Evolutionary conservation across 2,329 filamentous ascomycete species (phyloP).

Genomic region (Pseudogymnoascus sp.): DNA sequence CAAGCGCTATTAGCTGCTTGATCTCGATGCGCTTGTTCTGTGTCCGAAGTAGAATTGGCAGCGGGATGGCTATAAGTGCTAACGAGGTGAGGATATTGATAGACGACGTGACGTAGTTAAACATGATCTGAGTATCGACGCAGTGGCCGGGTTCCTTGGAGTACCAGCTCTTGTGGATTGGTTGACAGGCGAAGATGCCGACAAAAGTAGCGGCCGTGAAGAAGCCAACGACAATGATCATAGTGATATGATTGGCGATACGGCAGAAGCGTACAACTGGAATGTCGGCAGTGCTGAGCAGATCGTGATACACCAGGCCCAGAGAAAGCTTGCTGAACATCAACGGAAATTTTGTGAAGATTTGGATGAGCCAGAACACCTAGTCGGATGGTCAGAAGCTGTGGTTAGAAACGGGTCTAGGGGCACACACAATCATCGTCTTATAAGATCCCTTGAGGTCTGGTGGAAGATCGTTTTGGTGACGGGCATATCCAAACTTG

Average conservation of each 20-base stretch:
- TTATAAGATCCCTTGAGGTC: neutral
- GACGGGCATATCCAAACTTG: conserved; percentile 3
- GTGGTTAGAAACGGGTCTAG: neutral
- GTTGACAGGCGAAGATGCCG: conserved; percentile 8
- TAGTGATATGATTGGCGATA: conserved; percentile 7
- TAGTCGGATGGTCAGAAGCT: neutral
- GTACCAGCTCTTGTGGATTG: conserved; percentile 9
- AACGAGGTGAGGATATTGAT: conserved; percentile 13
- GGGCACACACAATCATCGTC: neutral
- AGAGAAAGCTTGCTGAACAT: conserved; percentile 12
- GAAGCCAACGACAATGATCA: conserved; percentile 6
- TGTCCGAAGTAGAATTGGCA: conserved; percentile 11
- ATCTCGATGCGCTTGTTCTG: conserved; percentile 10
- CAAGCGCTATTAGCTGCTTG: conserved; percentile 11
- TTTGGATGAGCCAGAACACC: conserved; percentile 13
- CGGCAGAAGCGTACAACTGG: conserved; percentile 9
- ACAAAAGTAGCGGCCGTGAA: conserved; percentile 9
- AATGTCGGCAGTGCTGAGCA: conserved; percentile 9
- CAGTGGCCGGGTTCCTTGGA: conserved; percentile 1
- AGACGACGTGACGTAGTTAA: conserved; percentile 10
- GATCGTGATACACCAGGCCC: conserved; percentile 9
- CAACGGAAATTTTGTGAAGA: conserved; percentile 13
- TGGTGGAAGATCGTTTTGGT: neutral
- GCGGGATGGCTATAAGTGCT: conserved; percentile 10
- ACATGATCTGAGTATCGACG: conserved; percentile 9